These are phyloP conservation scores for Gentiana macrophylla DNA, from an alignment of 257 asterid genomes.

Conservation along the genomic window DNA sequence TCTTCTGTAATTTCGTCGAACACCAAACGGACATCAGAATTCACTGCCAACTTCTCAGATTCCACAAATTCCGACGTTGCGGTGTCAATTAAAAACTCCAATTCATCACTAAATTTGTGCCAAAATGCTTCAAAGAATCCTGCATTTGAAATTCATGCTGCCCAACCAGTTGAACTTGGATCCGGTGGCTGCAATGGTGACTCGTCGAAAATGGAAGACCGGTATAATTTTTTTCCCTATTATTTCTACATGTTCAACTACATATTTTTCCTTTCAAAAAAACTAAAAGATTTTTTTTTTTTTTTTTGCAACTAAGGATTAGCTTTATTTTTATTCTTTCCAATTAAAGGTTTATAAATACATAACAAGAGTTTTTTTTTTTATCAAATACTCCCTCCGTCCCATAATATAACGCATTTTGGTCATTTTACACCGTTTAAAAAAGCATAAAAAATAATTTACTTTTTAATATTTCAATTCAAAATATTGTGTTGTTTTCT, in stretches of 20 bases:
- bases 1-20: constrained; percentile 33
- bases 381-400: no score
- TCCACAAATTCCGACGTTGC: not conserved
- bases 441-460: no score
- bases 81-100: constrained; percentile 13
- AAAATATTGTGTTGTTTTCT: no score
- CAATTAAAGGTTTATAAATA: constrained; percentile 8
- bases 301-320: not conserved
- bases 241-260: not conserved
- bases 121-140: constrained; percentile 11
- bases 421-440: no score
- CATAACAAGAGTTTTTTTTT: no score
- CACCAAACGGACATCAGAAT: constrained; percentile 13
- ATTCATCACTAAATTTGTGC: not conserved
- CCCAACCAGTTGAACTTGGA: constrained; percentile 1
- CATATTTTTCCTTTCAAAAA: no score
- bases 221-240: constrained; percentile 6
- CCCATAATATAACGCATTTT: no score
- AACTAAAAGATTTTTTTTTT: not conserved
- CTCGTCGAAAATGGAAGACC: not conserved
- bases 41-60: not conserved
- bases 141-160: constrained; percentile 1
- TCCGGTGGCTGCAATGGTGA: not conserved
- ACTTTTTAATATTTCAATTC: no score
- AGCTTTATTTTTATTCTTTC: not conserved